These are phyloP conservation scores for Cornus suecica DNA, from an alignment of 148 eudicot species.

Conservation along the genomic window DNA sequence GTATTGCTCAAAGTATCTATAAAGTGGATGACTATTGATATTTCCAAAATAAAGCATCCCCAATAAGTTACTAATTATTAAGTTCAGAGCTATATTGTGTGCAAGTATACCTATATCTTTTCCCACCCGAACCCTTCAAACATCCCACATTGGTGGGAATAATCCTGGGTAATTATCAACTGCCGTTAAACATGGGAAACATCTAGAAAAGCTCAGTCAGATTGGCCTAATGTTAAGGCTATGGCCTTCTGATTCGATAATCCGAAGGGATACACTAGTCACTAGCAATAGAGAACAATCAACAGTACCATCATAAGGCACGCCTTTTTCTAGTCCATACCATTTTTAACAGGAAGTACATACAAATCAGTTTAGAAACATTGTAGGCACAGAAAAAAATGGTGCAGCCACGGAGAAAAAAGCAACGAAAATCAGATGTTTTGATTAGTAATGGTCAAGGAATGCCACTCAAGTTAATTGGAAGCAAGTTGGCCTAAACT, in stretches of 20 bases:
- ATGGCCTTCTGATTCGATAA: neutral
- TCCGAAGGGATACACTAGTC: neutral
- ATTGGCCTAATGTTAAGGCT: too few relatives aligned
- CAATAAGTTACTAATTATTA: too few relatives aligned
- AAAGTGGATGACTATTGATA: neutral
- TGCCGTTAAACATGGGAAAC: too few relatives aligned
- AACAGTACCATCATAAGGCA: neutral
- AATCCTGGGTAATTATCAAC: too few relatives aligned
- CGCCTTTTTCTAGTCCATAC: neutral
- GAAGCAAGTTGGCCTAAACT: neutral
- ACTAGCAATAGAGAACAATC: too few relatives aligned
- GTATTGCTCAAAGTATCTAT: neutral
- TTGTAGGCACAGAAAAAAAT: neutral
- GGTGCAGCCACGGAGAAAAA: neutral
- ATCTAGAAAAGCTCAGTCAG: too few relatives aligned
- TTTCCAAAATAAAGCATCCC: neutral
- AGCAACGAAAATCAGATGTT: neutral
- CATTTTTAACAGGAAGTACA: neutral
- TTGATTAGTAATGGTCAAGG: neutral
- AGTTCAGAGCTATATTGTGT: too few relatives aligned
- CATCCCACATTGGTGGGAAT: too few relatives aligned
- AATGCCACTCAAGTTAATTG: neutral
- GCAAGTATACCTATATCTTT: too few relatives aligned
- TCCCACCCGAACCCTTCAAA: too few relatives aligned
- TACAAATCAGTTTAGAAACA: neutral